phyloP scores from a whole-genome alignment of 495 filamentous ascomycete genomes.

The Penicillium steckii region DNA sequence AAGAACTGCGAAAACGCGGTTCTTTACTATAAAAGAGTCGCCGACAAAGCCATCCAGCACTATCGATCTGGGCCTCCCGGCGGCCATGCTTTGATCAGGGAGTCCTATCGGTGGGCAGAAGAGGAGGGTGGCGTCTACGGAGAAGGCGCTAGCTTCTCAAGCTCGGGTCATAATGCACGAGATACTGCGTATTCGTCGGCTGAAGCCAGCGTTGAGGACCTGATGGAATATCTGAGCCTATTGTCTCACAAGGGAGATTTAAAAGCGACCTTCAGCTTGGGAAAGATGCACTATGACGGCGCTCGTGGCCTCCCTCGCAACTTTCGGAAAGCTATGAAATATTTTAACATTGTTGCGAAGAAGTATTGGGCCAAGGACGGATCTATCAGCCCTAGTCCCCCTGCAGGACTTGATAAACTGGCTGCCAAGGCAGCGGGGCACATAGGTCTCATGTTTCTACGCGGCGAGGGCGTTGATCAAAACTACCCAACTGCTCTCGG shows the following conservation, averaged over 20 bases:
- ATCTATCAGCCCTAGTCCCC: conserved; percentile 51
- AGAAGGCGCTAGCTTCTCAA: conserved; percentile 87
- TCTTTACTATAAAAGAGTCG: conserved; percentile 87
- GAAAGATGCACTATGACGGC: conserved; percentile 88
- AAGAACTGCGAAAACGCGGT: conserved; percentile 83
- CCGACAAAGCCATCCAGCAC: conserved; percentile 87
- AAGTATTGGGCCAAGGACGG: conserved; percentile 87
- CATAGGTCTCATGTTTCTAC: conserved; percentile 88
- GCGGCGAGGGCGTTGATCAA: conserved; percentile 86
- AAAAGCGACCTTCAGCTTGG: conserved; percentile 86
- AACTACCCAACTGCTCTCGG: conserved; percentile 69
- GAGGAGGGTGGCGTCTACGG: conserved; percentile 92
- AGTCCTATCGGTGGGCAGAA: conserved; percentile 78
- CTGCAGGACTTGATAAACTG: conserved; percentile 68
- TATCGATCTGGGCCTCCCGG: conserved; percentile 89
- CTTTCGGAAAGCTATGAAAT: conserved; percentile 69
- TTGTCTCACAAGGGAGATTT: conserved; percentile 93
- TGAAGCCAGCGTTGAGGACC: conserved; percentile 84
- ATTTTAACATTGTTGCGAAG: conserved; percentile 78
- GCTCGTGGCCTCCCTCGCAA: conserved; percentile 72
- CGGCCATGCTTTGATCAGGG: conserved; percentile 69
- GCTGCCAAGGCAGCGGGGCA: conserved; percentile 89
- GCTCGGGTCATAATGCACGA: conserved; percentile 81
- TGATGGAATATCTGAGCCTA: conserved; percentile 91
- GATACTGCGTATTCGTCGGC: conserved; percentile 69